A percentile compares a stretch with the other conserved stretches of the same genome.
Evolutionary conservation across 2,329 filamentous ascomycete genomes (phyloP).

Genomic region (Rhynchosporium agropyri): DNA sequence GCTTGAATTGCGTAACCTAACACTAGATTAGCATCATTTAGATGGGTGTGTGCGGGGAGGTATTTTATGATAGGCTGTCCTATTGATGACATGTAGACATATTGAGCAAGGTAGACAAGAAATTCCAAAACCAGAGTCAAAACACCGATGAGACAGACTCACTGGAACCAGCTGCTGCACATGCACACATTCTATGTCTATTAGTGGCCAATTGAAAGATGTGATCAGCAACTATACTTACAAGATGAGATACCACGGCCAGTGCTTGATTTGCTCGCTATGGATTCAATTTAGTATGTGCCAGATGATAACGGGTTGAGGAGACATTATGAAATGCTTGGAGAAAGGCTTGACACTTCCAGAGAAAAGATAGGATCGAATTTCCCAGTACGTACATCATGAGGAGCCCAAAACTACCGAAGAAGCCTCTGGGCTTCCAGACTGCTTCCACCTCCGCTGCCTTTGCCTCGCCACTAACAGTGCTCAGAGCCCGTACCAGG

Average conservation of each 20-base stretch:
- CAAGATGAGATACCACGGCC: slow-evolving; percentile 54
- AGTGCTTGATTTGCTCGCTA: slow-evolving; percentile 47
- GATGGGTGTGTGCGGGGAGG: too few relatives aligned
- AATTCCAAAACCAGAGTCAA: background rate
- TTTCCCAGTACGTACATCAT: slow-evolving; percentile 49
- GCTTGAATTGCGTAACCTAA: slow-evolving; percentile 45
- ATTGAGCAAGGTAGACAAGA: background rate
- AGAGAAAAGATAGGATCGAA: background rate
- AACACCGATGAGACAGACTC: background rate
- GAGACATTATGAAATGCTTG: background rate
- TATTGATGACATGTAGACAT: background rate
- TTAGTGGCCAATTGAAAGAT: slow-evolving; percentile 8
- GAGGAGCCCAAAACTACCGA: slow-evolving; percentile 56
- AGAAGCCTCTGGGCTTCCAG: slow-evolving; percentile 48
- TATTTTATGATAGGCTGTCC: too few relatives aligned
- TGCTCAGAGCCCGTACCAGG: slow-evolving; percentile 31
- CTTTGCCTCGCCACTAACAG: slow-evolving; percentile 32
- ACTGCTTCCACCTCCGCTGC: slow-evolving; percentile 28
- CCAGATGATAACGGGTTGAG: background rate
- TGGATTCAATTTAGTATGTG: background rate
- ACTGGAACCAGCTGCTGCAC: slow-evolving; percentile 22
- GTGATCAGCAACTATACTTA: slow-evolving; percentile 23
- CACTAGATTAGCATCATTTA: background rate
- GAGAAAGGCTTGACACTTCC: too few relatives aligned
- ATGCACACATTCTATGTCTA: slow-evolving; percentile 22